Conservation (phyloP, 2,329 filamentous ascomycete genomes). For the Akanthomyces uredinophilus region DNA sequence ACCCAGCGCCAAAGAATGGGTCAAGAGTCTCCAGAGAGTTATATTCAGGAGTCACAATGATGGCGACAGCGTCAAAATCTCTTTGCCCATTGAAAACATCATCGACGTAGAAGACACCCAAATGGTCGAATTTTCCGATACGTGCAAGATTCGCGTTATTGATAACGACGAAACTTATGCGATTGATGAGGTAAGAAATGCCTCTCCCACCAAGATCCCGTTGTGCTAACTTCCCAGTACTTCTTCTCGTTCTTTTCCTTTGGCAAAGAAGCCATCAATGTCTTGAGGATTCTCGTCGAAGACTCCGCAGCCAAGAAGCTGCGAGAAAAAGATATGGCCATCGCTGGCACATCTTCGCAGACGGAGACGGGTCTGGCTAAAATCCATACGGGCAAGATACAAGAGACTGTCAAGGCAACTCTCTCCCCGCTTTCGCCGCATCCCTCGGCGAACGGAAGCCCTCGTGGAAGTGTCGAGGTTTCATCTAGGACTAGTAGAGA, state of each 20-base stretch:
- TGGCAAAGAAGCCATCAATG: conserved; percentile 75
- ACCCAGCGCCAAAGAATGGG: conserved; percentile 91
- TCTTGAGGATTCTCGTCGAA: conserved; percentile 69
- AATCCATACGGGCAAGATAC: conserved; percentile 38
- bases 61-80: conserved; percentile 95
- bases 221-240: conserved; percentile 50
- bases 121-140: conserved; percentile 87
- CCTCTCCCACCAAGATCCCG: not conserved
- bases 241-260: conserved; percentile 94
- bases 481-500: conserved; percentile 49
- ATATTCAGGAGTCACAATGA: conserved; percentile 96
- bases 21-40: conserved; percentile 85
- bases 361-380: conserved; percentile 24
- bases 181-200: conserved; percentile 73
- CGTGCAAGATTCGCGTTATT: conserved; percentile 86
- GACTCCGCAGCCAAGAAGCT: conserved; percentile 42
- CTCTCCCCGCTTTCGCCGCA: conserved; percentile 47
- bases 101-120: conserved; percentile 90
- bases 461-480: conserved; percentile 50
- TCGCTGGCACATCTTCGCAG: conserved; percentile 22
- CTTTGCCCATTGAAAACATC: conserved; percentile 79
- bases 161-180: conserved; percentile 93
- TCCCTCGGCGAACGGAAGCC: conserved; percentile 40
- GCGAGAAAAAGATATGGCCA: conserved; percentile 17
- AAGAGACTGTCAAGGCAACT: conserved; percentile 57